Percentiles rank a stretch among this genome's conserved stretches.
Conservation (phyloP, 202 grass and related monocot species). For the Elaeis oleifera region DNA sequence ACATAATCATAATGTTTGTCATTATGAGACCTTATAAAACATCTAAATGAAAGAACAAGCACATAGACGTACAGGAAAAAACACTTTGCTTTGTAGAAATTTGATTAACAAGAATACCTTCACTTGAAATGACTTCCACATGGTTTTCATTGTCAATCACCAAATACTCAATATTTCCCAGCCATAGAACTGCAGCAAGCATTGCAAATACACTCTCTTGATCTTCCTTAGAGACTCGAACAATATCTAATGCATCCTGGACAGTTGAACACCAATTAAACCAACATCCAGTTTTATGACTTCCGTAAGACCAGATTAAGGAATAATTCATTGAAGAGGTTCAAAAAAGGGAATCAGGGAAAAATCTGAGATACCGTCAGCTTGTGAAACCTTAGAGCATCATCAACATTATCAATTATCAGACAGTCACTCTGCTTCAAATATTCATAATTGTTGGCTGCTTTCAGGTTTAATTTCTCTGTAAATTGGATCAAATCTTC, state of each 20-base stretch:
- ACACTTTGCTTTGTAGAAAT: not conserved
- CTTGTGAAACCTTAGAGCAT: conserved; percentile 56
- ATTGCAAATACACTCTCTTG: conserved; percentile 89
- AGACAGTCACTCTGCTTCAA: conserved; percentile 85
- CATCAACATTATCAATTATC: conserved; percentile 75
- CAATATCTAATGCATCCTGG: conserved; percentile 66
- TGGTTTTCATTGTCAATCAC: conserved; percentile 95
- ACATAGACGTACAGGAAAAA: too few relatives aligned
- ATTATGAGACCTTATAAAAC: too few relatives aligned
- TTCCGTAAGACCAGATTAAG: too few relatives aligned
- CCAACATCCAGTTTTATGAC: too few relatives aligned
- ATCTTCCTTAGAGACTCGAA: conserved; percentile 71
- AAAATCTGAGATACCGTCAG: conserved; percentile 38
- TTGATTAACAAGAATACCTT: conserved; percentile 39
- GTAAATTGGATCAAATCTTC: not conserved
- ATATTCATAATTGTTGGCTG: conserved; percentile 64
- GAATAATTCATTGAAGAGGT: too few relatives aligned
- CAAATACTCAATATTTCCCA: conserved; percentile 85
- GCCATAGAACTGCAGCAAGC: conserved; percentile 76
- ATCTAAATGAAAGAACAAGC: too few relatives aligned
- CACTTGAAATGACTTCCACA: conserved; percentile 74
- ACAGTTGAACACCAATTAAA: not conserved
- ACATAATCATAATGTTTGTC: too few relatives aligned
- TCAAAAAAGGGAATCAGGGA: too few relatives aligned
- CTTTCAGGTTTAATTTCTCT: conserved; percentile 82